phyloP scores from a whole-genome alignment of 1,284 basidiomycete species.

The Tilletia walkeri region DNA sequence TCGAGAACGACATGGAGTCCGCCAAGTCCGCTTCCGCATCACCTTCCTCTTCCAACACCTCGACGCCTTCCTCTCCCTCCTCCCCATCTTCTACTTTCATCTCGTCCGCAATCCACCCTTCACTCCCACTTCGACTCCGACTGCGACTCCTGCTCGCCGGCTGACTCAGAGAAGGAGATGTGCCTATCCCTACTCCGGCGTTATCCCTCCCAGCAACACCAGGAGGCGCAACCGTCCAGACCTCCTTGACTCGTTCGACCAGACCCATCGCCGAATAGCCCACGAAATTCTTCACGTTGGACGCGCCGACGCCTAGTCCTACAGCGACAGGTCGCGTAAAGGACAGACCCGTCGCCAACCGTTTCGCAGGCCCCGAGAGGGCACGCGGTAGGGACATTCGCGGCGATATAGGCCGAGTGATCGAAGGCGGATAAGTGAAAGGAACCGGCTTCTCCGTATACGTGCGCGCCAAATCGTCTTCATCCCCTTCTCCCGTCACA shows the following conservation, averaged over 20 bases:
- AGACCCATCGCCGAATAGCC: background rate
- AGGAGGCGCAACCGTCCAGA: background rate
- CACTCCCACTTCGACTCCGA: slow-evolving; percentile 8
- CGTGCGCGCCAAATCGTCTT: background rate
- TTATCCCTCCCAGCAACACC: background rate
- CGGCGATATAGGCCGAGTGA: background rate
- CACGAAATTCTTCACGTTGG: background rate
- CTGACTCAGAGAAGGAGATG: background rate
- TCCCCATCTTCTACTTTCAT: background rate
- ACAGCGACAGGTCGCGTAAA: background rate
- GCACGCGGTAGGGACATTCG: slow-evolving; percentile 1
- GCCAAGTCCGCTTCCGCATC: slow-evolving; percentile 5
- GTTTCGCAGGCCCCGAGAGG: slow-evolving; percentile 1
- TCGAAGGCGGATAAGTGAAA: slow-evolving; percentile 4
- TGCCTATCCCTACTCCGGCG: background rate
- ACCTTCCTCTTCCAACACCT: background rate
- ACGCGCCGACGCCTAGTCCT: background rate
- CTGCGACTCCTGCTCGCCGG: background rate
- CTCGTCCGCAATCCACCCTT: background rate
- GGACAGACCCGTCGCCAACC: background rate
- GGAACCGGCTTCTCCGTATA: background rate
- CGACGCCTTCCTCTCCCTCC: background rate
- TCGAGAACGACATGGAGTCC: slow-evolving; percentile 12
- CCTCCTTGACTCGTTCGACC: slow-evolving; percentile 5
- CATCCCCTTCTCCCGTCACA: background rate